Percentiles rank a stretch among this genome's conserved stretches.
phyloP scores from a whole-genome alignment of 1,284 basidiomycete species.

The Ganoderma resinaceum region DNA sequence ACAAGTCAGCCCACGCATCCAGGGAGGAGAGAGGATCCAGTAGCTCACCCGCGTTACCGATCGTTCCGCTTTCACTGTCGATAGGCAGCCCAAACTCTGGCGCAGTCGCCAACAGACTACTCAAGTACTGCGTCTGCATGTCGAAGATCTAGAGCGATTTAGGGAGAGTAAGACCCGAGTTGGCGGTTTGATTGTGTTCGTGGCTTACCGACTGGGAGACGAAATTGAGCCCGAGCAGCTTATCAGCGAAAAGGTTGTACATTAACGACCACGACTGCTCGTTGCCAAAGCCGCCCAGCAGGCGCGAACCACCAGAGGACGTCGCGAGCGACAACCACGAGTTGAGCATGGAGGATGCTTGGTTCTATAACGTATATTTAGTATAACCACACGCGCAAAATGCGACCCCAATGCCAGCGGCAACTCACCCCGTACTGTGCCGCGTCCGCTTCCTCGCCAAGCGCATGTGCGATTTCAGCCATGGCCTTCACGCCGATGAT shows the following conservation, averaged over 20 bases:
- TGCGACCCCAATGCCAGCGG: background rate
- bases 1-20: background rate
- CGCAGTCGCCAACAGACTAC: conserved; percentile 15
- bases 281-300: conserved; percentile 49
- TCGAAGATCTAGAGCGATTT: conserved; percentile 7
- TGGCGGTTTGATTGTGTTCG: no score
- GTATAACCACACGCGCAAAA: no score
- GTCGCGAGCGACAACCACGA: conserved; percentile 41
- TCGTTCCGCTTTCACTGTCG: conserved; percentile 20
- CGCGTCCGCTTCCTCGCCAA: conserved; percentile 54
- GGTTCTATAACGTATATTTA: conserved; percentile 16
- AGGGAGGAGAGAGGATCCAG: background rate
- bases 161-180: background rate
- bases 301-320: conserved; percentile 46
- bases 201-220: conserved; percentile 32
- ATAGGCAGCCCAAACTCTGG: conserved; percentile 28
- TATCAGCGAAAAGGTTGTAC: conserved; percentile 74
- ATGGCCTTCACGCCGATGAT: conserved; percentile 75
- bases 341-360: conserved; percentile 31
- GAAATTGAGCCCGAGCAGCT: conserved; percentile 48
- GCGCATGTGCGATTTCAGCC: conserved; percentile 59
- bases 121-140: conserved; percentile 21
- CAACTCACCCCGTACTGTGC: conserved; percentile 56
- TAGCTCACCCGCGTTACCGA: conserved; percentile 24
- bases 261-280: conserved; percentile 61